A percentile compares a stretch with the other conserved stretches of the same genome.
Evolutionary conservation across 306 rosid species (phyloP).

Genomic region (Phaseolus lunatus): DNA sequence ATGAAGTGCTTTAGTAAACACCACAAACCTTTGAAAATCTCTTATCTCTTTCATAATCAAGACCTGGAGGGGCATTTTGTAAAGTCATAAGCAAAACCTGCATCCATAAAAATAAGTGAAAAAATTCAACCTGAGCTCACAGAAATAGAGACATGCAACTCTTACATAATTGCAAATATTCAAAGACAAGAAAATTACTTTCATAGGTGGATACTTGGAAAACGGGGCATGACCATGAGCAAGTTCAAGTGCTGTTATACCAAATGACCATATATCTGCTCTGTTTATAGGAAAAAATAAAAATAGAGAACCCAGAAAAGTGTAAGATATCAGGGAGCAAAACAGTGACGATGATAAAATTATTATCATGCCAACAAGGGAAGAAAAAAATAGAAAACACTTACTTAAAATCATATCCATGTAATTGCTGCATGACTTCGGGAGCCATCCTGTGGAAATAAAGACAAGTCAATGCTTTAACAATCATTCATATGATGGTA

Average conservation of each 20-base stretch:
- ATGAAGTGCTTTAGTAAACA: conserved; percentile 42
- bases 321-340: conserved; percentile 18
- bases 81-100: conserved; percentile 97
- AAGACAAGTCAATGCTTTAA: conserved; percentile 37
- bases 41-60: conserved; percentile 96
- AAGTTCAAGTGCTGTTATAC: conserved; percentile 99
- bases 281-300: conserved; percentile 60
- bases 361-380: neutral
- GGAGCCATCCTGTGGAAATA: conserved; percentile 95
- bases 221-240: conserved; percentile 99
- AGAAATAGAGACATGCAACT: conserved; percentile 1
- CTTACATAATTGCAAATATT: conserved; percentile 25
- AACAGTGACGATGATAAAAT: neutral
- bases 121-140: conserved; percentile 31
- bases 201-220: conserved; percentile 98
- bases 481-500: conserved; percentile 15
- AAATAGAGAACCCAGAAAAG: conserved; percentile 18
- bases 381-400: conserved; percentile 44
- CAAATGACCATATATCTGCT: conserved; percentile 98
- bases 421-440: conserved; percentile 97
- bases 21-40: conserved; percentile 90
- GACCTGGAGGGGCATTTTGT: conserved; percentile 99
- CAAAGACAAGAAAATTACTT: conserved; percentile 65
- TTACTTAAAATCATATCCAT: conserved; percentile 98
- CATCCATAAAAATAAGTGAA: conserved; percentile 45